Conservation (phyloP, 305 asterid genomes). For the Plantago coronopus region DNA sequence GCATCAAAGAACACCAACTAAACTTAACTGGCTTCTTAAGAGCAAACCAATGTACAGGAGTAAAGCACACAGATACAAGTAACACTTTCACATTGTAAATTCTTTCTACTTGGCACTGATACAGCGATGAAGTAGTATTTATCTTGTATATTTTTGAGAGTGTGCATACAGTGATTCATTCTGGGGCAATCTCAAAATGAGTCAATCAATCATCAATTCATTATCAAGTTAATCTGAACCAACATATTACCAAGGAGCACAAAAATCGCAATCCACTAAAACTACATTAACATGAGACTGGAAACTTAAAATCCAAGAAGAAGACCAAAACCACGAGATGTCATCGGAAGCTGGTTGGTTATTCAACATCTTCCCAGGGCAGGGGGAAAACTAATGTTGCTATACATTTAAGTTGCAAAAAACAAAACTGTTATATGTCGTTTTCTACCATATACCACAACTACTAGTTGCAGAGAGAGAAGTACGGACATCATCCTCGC, state of each 20-base stretch:
- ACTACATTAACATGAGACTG: no score
- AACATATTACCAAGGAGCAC: no score
- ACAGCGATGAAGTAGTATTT: no score
- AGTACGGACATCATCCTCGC: neutral
- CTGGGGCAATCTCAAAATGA: no score
- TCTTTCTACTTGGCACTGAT: no score
- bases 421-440: slow-evolving; percentile 22
- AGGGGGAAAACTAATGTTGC: neutral
- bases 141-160: no score
- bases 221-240: no score
- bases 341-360: neutral
- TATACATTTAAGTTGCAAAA: neutral
- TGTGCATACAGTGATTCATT: no score
- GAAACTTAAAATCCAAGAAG: no score
- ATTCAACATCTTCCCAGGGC: neutral
- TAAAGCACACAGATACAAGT: neutral
- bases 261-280: no score
- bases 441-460: slow-evolving; percentile 15
- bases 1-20: slow-evolving; percentile 1
- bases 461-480: slow-evolving; percentile 12
- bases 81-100: no score
- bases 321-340: neutral
- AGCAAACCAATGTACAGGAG: neutral
- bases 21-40: neutral
- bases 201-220: no score